phyloP scores from a whole-genome alignment of 345 rosid genomes.

The Murraya paniculata region DNA sequence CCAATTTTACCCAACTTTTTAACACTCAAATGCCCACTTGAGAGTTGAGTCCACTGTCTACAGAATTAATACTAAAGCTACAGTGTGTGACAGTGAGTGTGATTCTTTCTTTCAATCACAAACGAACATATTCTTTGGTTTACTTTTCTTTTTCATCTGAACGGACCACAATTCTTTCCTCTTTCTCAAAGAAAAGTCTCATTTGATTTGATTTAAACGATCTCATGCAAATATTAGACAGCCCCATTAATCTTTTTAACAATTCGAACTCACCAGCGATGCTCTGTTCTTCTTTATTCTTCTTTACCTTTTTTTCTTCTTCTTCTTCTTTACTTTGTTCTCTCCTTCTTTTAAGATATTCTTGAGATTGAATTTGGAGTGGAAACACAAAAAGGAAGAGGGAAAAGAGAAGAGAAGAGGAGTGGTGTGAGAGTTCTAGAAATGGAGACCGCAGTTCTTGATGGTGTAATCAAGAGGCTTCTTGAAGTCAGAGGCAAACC shows the following conservation, averaged over 20 bases:
- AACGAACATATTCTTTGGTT: neutral
- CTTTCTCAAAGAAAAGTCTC: conserved; percentile 12
- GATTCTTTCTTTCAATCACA: neutral
- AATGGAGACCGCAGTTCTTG: conserved; percentile 55
- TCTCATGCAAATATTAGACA: neutral
- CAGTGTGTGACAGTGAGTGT: no score
- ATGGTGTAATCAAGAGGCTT: conserved; percentile 59
- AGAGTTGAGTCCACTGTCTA: no score
- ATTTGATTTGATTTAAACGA: conserved; percentile 9
- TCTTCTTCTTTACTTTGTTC: conserved; percentile 11
- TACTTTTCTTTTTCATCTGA: neutral
- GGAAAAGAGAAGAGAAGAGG: no score
- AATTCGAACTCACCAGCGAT: neutral
- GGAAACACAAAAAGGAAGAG: neutral
- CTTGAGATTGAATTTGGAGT: neutral
- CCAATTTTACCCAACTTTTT: no score
- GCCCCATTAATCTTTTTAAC: no score
- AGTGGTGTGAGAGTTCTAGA: neutral
- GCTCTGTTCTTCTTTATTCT: conserved; percentile 3
- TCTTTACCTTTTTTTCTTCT: conserved; percentile 6
- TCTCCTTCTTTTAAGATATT: conserved; percentile 1
- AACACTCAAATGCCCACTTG: no score
- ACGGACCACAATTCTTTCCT: conserved; percentile 18
- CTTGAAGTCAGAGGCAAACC: conserved; percentile 65
- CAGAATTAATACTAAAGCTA: no score